A percentile compares a stretch with the other conserved stretches of the same genome.
Evolutionary conservation across 2,329 filamentous ascomycete species (phyloP).

Genomic region (Cadophora sp.): DNA sequence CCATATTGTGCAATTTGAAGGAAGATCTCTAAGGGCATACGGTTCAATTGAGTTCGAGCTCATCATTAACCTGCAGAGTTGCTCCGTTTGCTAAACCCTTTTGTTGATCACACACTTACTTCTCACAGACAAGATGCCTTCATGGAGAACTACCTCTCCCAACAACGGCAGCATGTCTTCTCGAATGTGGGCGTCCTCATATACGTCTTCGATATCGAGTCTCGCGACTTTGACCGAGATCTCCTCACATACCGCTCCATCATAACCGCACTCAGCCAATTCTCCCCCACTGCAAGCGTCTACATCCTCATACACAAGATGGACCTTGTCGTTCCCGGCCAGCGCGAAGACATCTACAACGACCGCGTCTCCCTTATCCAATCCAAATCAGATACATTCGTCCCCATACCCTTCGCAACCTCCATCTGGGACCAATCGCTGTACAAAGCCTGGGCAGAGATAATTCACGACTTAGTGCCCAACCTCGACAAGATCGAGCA

Average conservation of each 20-base stretch:
- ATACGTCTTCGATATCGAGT: slow-evolving; percentile 99
- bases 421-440: slow-evolving; percentile 99
- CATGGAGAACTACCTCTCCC: slow-evolving; percentile 96
- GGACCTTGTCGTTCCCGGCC: slow-evolving; percentile 86
- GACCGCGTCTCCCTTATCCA: slow-evolving; percentile 81
- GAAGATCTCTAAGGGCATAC: background rate
- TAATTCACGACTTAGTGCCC: slow-evolving; percentile 97
- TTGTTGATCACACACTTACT: slow-evolving; percentile 30
- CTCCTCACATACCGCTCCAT: slow-evolving; percentile 92
- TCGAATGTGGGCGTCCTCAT: slow-evolving; percentile 95
- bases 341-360: slow-evolving; percentile 82
- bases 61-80: background rate
- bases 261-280: slow-evolving; percentile 86
- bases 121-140: slow-evolving; percentile 86
- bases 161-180: slow-evolving; percentile 96
- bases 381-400: slow-evolving; percentile 75
- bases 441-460: slow-evolving; percentile 98
- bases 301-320: slow-evolving; percentile 99
- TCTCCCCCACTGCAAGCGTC: slow-evolving; percentile 79
- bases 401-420: slow-evolving; percentile 88
- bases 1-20: background rate
- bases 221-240: slow-evolving; percentile 90
- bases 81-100: background rate
- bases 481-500: slow-evolving; percentile 88
- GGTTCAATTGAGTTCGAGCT: background rate